Base-by-base conservation (phyloP, 2,329 filamentous ascomycete species). In the Arthrinium phaeospermum region DNA sequence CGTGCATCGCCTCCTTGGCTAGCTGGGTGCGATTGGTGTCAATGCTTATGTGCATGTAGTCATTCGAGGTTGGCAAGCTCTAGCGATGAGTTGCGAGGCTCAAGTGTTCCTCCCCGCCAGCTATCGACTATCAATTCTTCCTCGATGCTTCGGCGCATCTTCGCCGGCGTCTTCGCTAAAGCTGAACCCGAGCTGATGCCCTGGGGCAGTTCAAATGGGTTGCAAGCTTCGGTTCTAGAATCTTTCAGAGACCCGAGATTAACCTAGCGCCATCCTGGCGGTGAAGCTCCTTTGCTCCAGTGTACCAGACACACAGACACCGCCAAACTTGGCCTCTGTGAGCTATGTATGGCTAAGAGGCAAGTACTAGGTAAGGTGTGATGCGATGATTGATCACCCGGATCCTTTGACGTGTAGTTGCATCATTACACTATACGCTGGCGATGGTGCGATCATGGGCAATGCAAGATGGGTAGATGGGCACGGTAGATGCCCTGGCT, bases 201-300 rank as follows among this genome's bases (percentile, higher is more conserved):
- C 57, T 64, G 41, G 53, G 53, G 13, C 16, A n/a, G 57, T 64
- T 41, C 19, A 64, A 64, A 8, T 41, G 57, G 30, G 57, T 41
- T 34, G 57, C 57, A 41, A 64, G 34, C 8, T 64, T 64, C 57
- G 34, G 57, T 64, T 64, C 57, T 64, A 64, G 57, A 64, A 64
- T 64, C 30, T 64, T 64, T 64, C 34, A 41, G 57, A 41, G 57
- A 34, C 57, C 57, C 57, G 34, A 64, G 57, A 24, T 41, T 64
- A 41, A 64, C 57, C 57, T 61, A 53, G 49, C 41, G 57, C 57
- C 30, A 64, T 64, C 57, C 57, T 64, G 19, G 57, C 57, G 57
- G 57, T 64, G 57, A 64, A 64, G 27, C 30, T 61, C 53, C 19
- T 47, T 49, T 49, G 46, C 46, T 49, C 46, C 46, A 49, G 46